A percentile compares a stretch with the other conserved stretches of the same genome.
Conservation (phyloP, 2,329 filamentous ascomycete species). For the Cladosporium sp. region DNA sequence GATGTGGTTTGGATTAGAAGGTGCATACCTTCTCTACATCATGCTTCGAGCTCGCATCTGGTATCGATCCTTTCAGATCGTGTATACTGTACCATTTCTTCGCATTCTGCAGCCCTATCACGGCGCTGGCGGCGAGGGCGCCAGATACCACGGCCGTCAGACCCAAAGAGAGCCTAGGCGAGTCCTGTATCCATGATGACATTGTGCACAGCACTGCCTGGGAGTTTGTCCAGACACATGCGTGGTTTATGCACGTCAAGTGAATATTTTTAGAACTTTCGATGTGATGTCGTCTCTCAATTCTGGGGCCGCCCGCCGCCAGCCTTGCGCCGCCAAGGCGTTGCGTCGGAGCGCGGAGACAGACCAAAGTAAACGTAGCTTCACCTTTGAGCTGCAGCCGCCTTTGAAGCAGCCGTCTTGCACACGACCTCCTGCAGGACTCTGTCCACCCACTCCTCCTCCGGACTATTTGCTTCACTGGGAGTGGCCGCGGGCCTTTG, state of each 20-base stretch:
- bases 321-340: too few species aligned
- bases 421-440: background rate
- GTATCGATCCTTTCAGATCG: conserved; percentile 57
- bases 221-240: too few species aligned
- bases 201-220: conserved; percentile 22
- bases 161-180: conserved; percentile 55
- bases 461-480: background rate
- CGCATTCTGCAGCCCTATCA: conserved; percentile 52
- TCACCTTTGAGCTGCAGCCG: background rate
- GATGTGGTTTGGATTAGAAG: background rate
- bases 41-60: conserved; percentile 46
- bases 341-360: background rate
- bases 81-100: conserved; percentile 49
- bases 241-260: background rate
- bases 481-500: background rate
- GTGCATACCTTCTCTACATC: conserved; percentile 36
- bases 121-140: conserved; percentile 44
- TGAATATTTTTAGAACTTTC: background rate
- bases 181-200: conserved; percentile 43
- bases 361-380: background rate
- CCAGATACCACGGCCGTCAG: conserved; percentile 59
- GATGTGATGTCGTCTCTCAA: background rate
- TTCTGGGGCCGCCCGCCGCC: too few species aligned
- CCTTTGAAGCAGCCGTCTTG: background rate
- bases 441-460: background rate